A percentile compares a stretch with the other conserved stretches of the same genome.
These are phyloP conservation scores for Penicillium herquei DNA, from an alignment of 495 filamentous ascomycete genomes.

Conservation along the genomic window DNA sequence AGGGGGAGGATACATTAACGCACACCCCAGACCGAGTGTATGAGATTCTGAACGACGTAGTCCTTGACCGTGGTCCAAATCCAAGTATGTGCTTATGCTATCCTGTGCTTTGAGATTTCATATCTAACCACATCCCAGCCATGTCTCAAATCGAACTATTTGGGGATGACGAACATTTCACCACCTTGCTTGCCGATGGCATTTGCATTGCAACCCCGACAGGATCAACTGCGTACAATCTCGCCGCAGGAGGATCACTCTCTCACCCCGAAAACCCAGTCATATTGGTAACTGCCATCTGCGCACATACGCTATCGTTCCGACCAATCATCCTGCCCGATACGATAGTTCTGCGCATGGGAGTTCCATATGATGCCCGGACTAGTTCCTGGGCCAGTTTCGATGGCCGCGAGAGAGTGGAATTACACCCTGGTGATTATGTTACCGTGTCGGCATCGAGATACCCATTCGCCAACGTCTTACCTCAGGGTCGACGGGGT, in stretches of 20 bases:
- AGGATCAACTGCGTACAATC: conserved; percentile 94
- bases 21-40: conserved; percentile 77
- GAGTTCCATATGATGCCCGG: conserved; percentile 88
- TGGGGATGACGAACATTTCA: conserved; percentile 94
- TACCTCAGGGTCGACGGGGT: conserved; percentile 67
- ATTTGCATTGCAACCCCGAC: conserved; percentile 90
- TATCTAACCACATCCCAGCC: conserved; percentile 41
- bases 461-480: conserved; percentile 89
- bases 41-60: conserved; percentile 90
- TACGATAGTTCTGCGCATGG: conserved; percentile 86
- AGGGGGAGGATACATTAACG: conserved; percentile 73
- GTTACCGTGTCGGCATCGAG: conserved; percentile 90
- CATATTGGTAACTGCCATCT: conserved; percentile 92
- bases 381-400: conserved; percentile 95
- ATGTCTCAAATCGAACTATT: conserved; percentile 90
- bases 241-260: conserved; percentile 90
- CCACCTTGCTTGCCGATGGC: conserved; percentile 81
- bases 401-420: conserved; percentile 85
- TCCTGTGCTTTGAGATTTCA: background rate
- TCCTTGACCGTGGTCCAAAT: conserved; percentile 90
- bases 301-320: conserved; percentile 94
- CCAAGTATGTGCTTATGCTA: conserved; percentile 56
- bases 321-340: conserved; percentile 93
- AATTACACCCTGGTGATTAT: conserved; percentile 87
- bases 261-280: conserved; percentile 97